Base-by-base conservation (phyloP, 257 asterid species). In the Misopates orontium region DNA sequence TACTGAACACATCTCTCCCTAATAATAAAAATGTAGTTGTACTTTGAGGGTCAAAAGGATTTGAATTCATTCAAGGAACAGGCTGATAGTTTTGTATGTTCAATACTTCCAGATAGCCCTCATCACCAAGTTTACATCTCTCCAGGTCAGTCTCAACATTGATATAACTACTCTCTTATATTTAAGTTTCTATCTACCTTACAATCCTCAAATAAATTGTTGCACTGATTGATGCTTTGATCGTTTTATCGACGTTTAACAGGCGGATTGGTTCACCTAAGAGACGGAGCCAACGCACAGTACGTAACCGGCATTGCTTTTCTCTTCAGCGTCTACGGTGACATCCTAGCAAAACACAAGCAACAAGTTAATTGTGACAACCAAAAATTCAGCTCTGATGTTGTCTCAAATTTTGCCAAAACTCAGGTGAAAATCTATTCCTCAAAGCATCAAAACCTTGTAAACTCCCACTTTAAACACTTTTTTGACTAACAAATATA, bases 251-350 rank as follows among this genome's bases (percentile, higher is more conserved):
- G 8, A 36, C 52, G 36, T 28, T 60, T 5, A 58, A 54, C 69
- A 87, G 95, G 95, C 15, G 96, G 96, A 22, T 0, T 85, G 78
- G 32, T 90, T 47, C 83, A 86, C 83, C 62, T 83, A 5, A 77
- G 96, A 78, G 96, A 86, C 40, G 98, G 95, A 54, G 96, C 98
- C 4, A 91, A 91, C 66, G n/a, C 87, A 18, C 96, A 91, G 64
- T 88, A 91, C 10, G 98, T 83, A 0, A 84, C 98, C 0, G 70
- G 79, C 58, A 56, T 89, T 10, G 95, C 95, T 17, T 80, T 91
- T 67, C 75, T 88, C 31, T 73, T 88, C 42, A 83, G 80, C 23
- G 78, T 57, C n/a, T 88, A 91, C 48, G 71, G 91, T 48, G 96
- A 86, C 23, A 10, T 74, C 28, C 78, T 88, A 0, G 77, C 73